Base-by-base conservation (phyloP, 164 flowering plant genomes). In the Sedum album region DNA sequence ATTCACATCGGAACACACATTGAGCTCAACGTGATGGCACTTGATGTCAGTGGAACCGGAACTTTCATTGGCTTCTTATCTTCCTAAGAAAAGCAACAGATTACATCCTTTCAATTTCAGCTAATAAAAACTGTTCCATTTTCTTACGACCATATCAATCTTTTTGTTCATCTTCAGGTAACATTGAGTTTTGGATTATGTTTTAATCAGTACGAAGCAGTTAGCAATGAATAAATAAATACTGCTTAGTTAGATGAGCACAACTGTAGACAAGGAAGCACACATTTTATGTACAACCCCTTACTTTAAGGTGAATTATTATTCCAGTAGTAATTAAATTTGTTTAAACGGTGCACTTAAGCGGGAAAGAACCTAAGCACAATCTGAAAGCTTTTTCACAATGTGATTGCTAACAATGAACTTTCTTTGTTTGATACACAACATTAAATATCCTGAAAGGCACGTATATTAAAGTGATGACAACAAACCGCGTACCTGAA, bases 11-110 rank as follows among this genome's bases (percentile, higher is more conserved):
- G 67, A 67, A 48, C 71, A 71, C 30, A 88, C 83, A 71, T 85
- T 84, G 66, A 88, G 82, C 73, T 86, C 95, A 64, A 84, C 72
- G 76, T 88, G 95, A 72, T 85, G 87, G 85, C 77, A 72, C 91
- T 89, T 42, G 86, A 84, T 69, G 87, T 74, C 33, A 89, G 17
- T 28, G 88, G 91, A 63, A 83, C 79, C 15, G 72, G 68, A 25
- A 83, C 81, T 70, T 83, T 82, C 70, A 69, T 72, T 48, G 81
- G 76, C 74, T 82, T 73, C 62, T 79, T 73, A 73, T 87, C 95
- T 90, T 86, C 82, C 69, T 55, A 67, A 70, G n/a, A 25, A 11
- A 67, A 25, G 20, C 20, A 70, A 20, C 2, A 30, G 6, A 66
- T 1, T 5, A 55, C 42, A 15, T 14, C 4, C 66, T 10, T 31